A percentile compares a stretch with the other conserved stretches of the same genome.
Evolutionary conservation across 2,329 filamentous ascomycete species (phyloP).

Genomic region (Fusarium sp.): DNA sequence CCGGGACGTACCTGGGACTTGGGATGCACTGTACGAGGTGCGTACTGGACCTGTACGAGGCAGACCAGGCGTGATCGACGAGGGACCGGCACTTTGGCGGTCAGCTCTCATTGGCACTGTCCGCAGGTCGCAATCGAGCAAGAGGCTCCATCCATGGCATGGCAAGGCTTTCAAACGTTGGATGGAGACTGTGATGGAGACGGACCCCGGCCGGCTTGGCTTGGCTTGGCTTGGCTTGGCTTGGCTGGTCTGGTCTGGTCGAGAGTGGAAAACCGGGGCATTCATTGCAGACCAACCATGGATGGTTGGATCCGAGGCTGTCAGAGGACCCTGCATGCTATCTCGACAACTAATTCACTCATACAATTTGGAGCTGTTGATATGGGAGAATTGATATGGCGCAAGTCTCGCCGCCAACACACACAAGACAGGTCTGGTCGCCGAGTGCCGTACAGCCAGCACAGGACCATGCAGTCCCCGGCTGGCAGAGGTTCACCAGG

Average conservation of each 20-base stretch:
- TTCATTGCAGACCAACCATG: slow-evolving; percentile 22
- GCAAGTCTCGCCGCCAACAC: slow-evolving; percentile 14
- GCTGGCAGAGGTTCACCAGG: background rate
- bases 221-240: slow-evolving; percentile 26
- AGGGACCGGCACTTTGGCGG: slow-evolving; percentile 34
- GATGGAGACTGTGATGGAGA: slow-evolving; percentile 30
- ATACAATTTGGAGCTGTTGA: slow-evolving; percentile 36
- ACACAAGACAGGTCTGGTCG: background rate
- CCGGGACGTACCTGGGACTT: slow-evolving; percentile 17
- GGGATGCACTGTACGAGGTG: slow-evolving; percentile 8
- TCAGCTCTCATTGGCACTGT: slow-evolving; percentile 31
- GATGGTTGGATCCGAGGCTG: slow-evolving; percentile 32
- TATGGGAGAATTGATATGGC: slow-evolving; percentile 16
- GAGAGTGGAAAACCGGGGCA: slow-evolving; percentile 27
- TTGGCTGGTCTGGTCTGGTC: slow-evolving; percentile 16
- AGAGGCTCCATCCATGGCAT: slow-evolving; percentile 13
- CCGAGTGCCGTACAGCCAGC: slow-evolving; percentile 2
- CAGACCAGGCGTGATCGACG: slow-evolving; percentile 32
- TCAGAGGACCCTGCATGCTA: slow-evolving; percentile 42
- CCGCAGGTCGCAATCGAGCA: slow-evolving; percentile 14
- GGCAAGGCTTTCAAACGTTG: slow-evolving; percentile 29
- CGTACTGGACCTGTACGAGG: slow-evolving; percentile 19
- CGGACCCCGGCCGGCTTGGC: slow-evolving; percentile 27
- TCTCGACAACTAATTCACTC: slow-evolving; percentile 44
- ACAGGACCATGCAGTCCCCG: background rate